A percentile compares a stretch with the other conserved stretches of the same genome.
phyloP scores from a whole-genome alignment of 352 stramenopile genomes.

The Pythium oligandrum region DNA sequence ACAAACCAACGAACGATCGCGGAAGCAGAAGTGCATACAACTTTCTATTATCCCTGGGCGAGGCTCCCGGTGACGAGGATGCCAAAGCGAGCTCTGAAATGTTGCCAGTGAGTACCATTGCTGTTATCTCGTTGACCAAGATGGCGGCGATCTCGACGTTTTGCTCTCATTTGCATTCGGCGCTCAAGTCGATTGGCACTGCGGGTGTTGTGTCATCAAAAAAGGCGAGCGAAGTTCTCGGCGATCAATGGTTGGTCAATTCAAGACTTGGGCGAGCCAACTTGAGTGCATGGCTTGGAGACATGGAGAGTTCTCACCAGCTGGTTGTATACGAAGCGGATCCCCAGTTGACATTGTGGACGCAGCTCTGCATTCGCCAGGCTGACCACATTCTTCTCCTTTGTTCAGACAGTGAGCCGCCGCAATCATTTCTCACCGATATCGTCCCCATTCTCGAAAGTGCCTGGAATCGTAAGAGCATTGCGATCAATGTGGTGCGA shows the following conservation, averaged over 20 bases:
- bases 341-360: conserved; percentile 65
- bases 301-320: conserved; percentile 73
- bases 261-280: conserved; percentile 64
- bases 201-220: conserved; percentile 71
- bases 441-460: conserved; percentile 60
- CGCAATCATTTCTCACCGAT: conserved; percentile 67
- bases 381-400: conserved; percentile 81
- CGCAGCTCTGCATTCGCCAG: conserved; percentile 79
- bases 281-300: conserved; percentile 72
- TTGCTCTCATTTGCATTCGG: conserved; percentile 51
- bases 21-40: conserved; percentile 33
- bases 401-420: conserved; percentile 63
- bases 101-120: conserved; percentile 65
- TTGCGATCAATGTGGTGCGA: conserved; percentile 70
- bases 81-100: conserved; percentile 19
- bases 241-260: conserved; percentile 65
- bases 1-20: conserved; percentile 28
- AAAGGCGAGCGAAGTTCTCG: conserved; percentile 57
- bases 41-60: conserved; percentile 59
- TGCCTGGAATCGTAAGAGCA: conserved; percentile 71
- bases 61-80: conserved; percentile 13
- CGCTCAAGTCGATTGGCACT: conserved; percentile 58
- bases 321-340: conserved; percentile 84
- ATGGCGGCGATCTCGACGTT: conserved; percentile 73
- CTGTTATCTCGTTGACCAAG: conserved; percentile 76